phyloP scores from a whole-genome alignment of 2,329 filamentous ascomycete genomes.

The Botryosphaeria dothidea region DNA sequence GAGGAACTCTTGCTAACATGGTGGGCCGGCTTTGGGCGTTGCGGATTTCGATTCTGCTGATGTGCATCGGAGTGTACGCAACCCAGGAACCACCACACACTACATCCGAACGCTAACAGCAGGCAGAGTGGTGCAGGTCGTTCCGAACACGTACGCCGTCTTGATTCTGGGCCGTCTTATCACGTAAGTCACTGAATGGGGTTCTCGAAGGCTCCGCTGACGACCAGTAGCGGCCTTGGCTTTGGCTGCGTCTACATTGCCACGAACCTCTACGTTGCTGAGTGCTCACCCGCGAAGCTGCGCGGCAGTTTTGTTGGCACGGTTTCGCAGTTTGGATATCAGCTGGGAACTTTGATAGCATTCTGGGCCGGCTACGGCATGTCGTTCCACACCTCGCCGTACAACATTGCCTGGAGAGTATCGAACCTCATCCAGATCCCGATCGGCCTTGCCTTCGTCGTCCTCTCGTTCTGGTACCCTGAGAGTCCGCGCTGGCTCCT shows the following conservation, averaged over 20 bases:
- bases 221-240: constrained; percentile 36
- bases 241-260: constrained; percentile 47
- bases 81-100: no score
- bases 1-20: constrained; percentile 39
- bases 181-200: constrained; percentile 28
- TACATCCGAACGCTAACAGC: constrained; percentile 1
- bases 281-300: constrained; percentile 42
- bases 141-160: constrained; percentile 45
- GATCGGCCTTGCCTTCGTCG: constrained; percentile 40
- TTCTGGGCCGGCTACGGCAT: constrained; percentile 49
- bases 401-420: constrained; percentile 47
- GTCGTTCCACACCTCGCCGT: constrained; percentile 43
- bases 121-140: constrained; percentile 39
- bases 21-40: constrained; percentile 44
- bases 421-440: constrained; percentile 46
- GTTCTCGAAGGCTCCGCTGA: neutral
- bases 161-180: constrained; percentile 44
- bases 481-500: constrained; percentile 40
- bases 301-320: constrained; percentile 45
- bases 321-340: constrained; percentile 46
- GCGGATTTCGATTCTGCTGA: constrained; percentile 40
- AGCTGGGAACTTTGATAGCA: constrained; percentile 46
- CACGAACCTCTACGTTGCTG: constrained; percentile 45
- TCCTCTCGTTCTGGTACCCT: constrained; percentile 41
- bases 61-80: constrained; percentile 42